phyloP scores from a whole-genome alignment of 768 basidiomycete species.

The Pleurotus djamor region DNA sequence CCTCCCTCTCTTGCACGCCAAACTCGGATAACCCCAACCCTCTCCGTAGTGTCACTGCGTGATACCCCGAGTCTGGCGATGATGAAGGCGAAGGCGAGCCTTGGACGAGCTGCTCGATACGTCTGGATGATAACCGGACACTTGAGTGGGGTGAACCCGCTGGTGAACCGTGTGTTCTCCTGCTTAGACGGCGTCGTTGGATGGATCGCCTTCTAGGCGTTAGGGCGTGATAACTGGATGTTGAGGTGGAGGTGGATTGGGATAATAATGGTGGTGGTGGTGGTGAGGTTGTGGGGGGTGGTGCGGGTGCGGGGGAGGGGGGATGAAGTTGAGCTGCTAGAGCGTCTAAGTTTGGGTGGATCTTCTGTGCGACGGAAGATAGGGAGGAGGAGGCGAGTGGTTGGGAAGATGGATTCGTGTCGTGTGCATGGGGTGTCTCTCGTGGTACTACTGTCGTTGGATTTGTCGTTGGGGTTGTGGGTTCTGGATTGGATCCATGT shows the following conservation, averaged over 20 bases:
- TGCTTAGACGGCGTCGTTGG: background rate
- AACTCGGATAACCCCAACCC: conserved; percentile 1
- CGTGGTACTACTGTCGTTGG: background rate
- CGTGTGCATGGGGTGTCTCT: background rate
- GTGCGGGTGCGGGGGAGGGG: background rate
- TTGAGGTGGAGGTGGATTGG: too few relatives aligned
- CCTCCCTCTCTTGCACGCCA: background rate
- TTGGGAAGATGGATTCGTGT: background rate
- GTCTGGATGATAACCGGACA: background rate
- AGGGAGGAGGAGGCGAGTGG: background rate
- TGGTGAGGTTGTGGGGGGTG: too few relatives aligned
- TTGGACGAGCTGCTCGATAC: conserved; percentile 5
- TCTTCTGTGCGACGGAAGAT: conserved; percentile 24
- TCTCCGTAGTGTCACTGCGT: background rate
- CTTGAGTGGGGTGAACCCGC: background rate
- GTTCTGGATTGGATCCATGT: background rate
- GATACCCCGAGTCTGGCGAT: background rate
- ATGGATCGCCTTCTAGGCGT: conserved; percentile 8
- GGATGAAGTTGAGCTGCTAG: conserved; percentile 19
- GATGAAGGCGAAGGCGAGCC: background rate
- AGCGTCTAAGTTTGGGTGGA: conserved; percentile 35
- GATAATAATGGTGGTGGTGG: too few relatives aligned
- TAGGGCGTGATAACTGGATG: background rate
- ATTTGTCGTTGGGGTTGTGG: background rate
- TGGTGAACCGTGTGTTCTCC: background rate